Evolutionary conservation across 768 basidiomycete genomes (phyloP).

Genomic region (Crucibulum laeve): DNA sequence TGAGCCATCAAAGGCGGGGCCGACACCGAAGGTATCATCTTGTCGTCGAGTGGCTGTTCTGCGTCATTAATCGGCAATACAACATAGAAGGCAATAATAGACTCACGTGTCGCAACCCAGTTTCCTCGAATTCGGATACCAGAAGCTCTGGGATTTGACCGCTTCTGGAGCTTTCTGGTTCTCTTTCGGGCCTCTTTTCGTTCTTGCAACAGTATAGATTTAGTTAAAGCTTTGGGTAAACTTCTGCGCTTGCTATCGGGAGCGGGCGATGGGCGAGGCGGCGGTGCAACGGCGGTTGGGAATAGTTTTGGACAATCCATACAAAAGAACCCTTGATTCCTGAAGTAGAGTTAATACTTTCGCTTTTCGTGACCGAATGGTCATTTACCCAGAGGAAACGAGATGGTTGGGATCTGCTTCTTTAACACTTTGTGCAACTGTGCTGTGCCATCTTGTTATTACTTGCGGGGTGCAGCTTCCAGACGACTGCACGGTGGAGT

Average conservation of each 20-base stretch:
- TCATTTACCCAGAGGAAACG: constrained; percentile 53
- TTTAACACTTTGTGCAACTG: constrained; percentile 38
- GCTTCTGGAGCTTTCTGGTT: constrained; percentile 29
- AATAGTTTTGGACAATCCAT: constrained; percentile 53
- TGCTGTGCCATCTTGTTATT: constrained; percentile 54
- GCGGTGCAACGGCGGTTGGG: constrained; percentile 28
- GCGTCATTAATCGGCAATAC: neutral
- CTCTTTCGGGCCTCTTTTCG: constrained; percentile 45
- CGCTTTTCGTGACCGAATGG: neutral
- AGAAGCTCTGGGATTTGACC: constrained; percentile 22
- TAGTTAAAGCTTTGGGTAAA: constrained; percentile 37
- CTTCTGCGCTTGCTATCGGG: constrained; percentile 33
- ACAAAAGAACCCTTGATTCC: constrained; percentile 58
- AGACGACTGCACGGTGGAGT: constrained; percentile 44
- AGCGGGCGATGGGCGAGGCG: constrained; percentile 36
- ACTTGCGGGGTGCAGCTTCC: constrained; percentile 41
- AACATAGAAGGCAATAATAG: neutral
- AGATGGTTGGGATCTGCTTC: constrained; percentile 59
- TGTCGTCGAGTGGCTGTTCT: constrained; percentile 44
- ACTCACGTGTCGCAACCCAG: constrained; percentile 53
- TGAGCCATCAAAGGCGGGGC: constrained; percentile 57
- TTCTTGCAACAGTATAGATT: constrained; percentile 40
- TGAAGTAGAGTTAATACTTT: constrained; percentile 8
- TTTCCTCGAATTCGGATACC: constrained; percentile 54
- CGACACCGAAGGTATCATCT: constrained; percentile 29